Percentiles rank a stretch among this genome's conserved stretches.
These are phyloP conservation scores for Camillea tinctor DNA, from an alignment of 2,329 filamentous ascomycete genomes.

Conservation along the genomic window DNA sequence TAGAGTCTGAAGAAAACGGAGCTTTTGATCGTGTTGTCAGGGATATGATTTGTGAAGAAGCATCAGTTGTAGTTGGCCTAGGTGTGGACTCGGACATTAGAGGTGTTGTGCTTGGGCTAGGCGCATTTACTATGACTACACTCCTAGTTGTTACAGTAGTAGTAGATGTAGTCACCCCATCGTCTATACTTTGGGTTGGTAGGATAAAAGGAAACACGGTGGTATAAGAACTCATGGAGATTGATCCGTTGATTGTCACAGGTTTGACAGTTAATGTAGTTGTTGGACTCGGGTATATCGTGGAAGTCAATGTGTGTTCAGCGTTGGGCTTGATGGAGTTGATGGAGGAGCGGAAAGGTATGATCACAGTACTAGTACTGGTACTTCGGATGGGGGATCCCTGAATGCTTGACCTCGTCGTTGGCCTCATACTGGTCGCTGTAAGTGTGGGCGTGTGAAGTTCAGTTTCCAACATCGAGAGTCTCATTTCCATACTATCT, in stretches of 20 bases:
- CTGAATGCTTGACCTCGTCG: not conserved
- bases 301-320: not conserved
- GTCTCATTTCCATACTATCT: slow-evolving; percentile 1
- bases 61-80: not conserved
- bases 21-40: not conserved
- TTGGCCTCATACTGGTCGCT: slow-evolving; percentile 12
- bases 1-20: not conserved
- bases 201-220: not conserved
- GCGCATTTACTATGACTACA: not conserved
- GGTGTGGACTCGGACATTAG: not conserved
- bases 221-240: not conserved
- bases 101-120: not conserved
- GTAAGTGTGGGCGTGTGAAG: not conserved
- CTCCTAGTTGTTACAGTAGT: not conserved
- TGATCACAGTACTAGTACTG: not conserved
- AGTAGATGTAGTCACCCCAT: not conserved
- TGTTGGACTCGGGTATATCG: not conserved
- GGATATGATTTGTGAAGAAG: not conserved
- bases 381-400: too few relatives aligned
- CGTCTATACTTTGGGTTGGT: not conserved
- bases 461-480: slow-evolving; percentile 2
- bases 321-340: not conserved
- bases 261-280: slow-evolving; percentile 1
- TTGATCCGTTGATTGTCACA: slow-evolving; percentile 1
- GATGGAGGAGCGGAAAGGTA: not conserved